Evolutionary conservation across 2,329 filamentous ascomycete genomes (phyloP).

Genomic region (Fusarium torulosum): DNA sequence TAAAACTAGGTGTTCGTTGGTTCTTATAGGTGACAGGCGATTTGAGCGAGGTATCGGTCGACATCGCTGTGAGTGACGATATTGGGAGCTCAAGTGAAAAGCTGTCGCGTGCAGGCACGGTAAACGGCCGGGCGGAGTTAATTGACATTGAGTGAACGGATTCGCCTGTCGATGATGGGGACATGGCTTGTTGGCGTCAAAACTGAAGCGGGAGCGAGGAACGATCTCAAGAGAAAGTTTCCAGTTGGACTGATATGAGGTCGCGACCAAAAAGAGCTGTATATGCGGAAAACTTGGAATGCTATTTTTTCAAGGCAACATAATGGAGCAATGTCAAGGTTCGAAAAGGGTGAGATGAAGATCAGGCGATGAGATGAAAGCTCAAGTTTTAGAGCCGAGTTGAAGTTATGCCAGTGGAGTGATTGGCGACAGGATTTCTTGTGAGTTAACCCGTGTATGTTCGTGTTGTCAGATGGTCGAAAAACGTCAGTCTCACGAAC

Average conservation of each 20-base stretch:
- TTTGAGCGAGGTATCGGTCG: constrained; percentile 62
- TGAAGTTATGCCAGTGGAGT: constrained; percentile 4
- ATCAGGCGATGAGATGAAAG: constrained; percentile 36
- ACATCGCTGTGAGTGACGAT: constrained; percentile 57
- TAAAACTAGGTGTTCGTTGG: constrained; percentile 60
- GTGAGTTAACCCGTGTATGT: background rate
- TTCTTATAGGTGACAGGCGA: constrained; percentile 64
- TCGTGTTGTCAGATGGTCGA: constrained; percentile 1
- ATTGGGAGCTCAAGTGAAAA: constrained; percentile 64
- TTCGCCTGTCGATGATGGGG: constrained; percentile 67
- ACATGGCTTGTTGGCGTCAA: constrained; percentile 55
- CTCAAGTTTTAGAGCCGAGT: constrained; percentile 15
- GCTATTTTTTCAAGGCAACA: constrained; percentile 39
- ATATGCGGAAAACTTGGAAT: constrained; percentile 19
- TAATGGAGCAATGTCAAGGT: constrained; percentile 32
- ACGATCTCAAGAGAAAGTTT: constrained; percentile 7
- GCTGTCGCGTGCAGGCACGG: constrained; percentile 60
- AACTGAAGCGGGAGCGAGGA: constrained; percentile 40
- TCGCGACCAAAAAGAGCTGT: constrained; percentile 8
- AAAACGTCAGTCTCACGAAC: constrained; percentile 21
- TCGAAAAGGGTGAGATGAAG: constrained; percentile 25
- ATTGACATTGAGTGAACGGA: constrained; percentile 61
- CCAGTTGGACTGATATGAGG: constrained; percentile 1
- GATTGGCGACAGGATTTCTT: background rate
- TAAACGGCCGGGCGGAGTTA: constrained; percentile 58